Conservation (phyloP, 495 filamentous ascomycete species). For the Penicillium ucsense region DNA sequence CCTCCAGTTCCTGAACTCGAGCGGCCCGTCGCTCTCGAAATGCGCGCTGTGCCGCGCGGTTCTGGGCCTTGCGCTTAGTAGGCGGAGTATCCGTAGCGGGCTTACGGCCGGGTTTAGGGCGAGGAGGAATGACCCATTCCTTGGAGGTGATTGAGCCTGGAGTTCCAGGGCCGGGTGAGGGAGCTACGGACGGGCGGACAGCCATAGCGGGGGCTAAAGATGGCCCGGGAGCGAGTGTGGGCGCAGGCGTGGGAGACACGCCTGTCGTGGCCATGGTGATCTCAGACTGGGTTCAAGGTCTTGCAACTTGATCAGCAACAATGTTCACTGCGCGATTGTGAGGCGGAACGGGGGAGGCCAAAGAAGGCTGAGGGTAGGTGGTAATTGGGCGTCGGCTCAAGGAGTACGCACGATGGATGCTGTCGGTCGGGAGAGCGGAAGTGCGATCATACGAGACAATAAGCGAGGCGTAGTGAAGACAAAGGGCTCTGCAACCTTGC, state of each 20-base stretch:
- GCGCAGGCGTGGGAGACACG: constrained; percentile 23
- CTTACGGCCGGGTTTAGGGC: constrained; percentile 88
- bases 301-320: constrained; percentile 11
- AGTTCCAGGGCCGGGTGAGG: constrained; percentile 34
- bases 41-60: constrained; percentile 82
- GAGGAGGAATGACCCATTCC: constrained; percentile 82
- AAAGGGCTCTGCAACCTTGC: too few species aligned
- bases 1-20: constrained; percentile 76
- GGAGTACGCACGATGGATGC: constrained; percentile 15
- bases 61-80: constrained; percentile 88
- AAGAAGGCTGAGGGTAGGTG: constrained; percentile 13
- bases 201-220: constrained; percentile 28
- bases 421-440: constrained; percentile 37
- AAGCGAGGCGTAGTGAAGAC: constrained; percentile 15
- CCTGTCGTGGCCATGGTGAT: constrained; percentile 27
- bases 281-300: constrained; percentile 9
- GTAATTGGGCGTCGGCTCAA: constrained; percentile 5
- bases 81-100: constrained; percentile 85
- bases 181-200: constrained; percentile 26
- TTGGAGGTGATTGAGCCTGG: constrained; percentile 53
- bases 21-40: constrained; percentile 83
- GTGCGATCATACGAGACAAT: constrained; percentile 27
- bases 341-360: not conserved
- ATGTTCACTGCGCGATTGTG: not conserved
- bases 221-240: constrained; percentile 21